These are phyloP conservation scores for Plenodomus tracheiphilus DNA, from an alignment of 2,329 filamentous ascomycete genomes.

Conservation along the genomic window DNA sequence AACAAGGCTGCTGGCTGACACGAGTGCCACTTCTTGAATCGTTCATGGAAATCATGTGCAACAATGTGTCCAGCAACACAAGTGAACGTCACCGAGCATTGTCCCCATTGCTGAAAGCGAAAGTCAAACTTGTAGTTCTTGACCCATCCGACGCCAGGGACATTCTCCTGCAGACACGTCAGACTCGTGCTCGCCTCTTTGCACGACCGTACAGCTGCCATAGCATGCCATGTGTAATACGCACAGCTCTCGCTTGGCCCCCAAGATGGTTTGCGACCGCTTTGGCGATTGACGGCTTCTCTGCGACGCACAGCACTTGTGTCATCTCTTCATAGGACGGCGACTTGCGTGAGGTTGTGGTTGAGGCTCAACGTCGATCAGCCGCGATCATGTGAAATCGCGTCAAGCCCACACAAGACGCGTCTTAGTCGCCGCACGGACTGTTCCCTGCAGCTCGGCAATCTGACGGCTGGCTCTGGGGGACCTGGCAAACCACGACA, in stretches of 20 bases:
- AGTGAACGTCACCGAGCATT: slow-evolving; percentile 88
- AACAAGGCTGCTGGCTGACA: slow-evolving; percentile 82
- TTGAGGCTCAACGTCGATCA: slow-evolving; percentile 1
- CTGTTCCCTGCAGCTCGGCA: slow-evolving; percentile 8
- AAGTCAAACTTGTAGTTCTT: slow-evolving; percentile 96
- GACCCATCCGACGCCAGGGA: slow-evolving; percentile 71
- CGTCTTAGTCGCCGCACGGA: slow-evolving; percentile 19
- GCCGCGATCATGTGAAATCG: slow-evolving; percentile 41
- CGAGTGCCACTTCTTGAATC: slow-evolving; percentile 78
- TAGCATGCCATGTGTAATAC: slow-evolving; percentile 7
- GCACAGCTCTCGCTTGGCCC: slow-evolving; percentile 73
- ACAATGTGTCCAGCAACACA: slow-evolving; percentile 89
- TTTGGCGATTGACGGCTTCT: slow-evolving; percentile 94
- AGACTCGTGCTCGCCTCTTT: slow-evolving; percentile 3
- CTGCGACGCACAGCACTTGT: slow-evolving; percentile 74
- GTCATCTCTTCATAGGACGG: slow-evolving; percentile 30
- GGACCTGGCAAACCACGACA: slow-evolving; percentile 14
- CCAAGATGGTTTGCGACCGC: slow-evolving; percentile 88
- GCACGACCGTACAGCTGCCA: not conserved
- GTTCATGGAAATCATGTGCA: slow-evolving; percentile 71
- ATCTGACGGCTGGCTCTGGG: slow-evolving; percentile 1
- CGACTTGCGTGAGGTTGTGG: slow-evolving; percentile 7
- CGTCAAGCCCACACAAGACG: slow-evolving; percentile 27
- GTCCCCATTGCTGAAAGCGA: slow-evolving; percentile 82
- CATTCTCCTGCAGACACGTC: slow-evolving; percentile 60